Conservation (phyloP, 768 basidiomycete genomes). For the Stropharia rugosoannulata region DNA sequence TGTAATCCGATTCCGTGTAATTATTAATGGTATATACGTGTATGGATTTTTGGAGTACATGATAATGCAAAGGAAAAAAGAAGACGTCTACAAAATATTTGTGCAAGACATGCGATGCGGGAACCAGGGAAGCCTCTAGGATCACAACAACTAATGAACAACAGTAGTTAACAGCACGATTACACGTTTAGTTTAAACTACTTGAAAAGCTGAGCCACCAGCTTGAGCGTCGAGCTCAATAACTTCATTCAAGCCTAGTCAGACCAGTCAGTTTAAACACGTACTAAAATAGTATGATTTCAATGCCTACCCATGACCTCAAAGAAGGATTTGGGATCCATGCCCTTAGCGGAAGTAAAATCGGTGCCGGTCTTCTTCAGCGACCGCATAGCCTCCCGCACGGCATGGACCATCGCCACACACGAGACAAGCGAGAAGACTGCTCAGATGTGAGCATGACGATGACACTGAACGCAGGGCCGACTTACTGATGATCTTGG, state of each 20-base stretch:
- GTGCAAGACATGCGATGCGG: not conserved
- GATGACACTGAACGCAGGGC: not conserved
- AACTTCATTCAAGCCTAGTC: slow-evolving; percentile 52
- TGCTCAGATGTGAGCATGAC: slow-evolving; percentile 20
- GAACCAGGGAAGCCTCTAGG: not conserved
- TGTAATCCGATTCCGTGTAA: slow-evolving; percentile 14
- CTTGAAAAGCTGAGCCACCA: slow-evolving; percentile 58
- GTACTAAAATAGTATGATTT: not conserved
- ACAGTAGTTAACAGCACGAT: too few relatives aligned
- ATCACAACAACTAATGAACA: not conserved
- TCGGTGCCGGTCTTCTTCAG: slow-evolving; percentile 80
- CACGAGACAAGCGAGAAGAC: slow-evolving; percentile 78
- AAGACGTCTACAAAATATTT: not conserved
- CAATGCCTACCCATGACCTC: slow-evolving; percentile 62
- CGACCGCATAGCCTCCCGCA: slow-evolving; percentile 71
- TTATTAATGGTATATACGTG: not conserved
- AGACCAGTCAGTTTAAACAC: not conserved
- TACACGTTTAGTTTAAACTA: slow-evolving; percentile 33
- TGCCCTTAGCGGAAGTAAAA: slow-evolving; percentile 54
- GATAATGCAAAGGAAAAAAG: not conserved
- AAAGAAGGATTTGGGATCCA: slow-evolving; percentile 80
- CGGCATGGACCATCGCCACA: slow-evolving; percentile 73
- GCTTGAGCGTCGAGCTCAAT: slow-evolving; percentile 53
- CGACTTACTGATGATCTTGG: slow-evolving; percentile 73
- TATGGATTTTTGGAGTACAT: not conserved